phyloP scores from a whole-genome alignment of 257 asterid genomes.

The Fraxinus excelsior region DNA sequence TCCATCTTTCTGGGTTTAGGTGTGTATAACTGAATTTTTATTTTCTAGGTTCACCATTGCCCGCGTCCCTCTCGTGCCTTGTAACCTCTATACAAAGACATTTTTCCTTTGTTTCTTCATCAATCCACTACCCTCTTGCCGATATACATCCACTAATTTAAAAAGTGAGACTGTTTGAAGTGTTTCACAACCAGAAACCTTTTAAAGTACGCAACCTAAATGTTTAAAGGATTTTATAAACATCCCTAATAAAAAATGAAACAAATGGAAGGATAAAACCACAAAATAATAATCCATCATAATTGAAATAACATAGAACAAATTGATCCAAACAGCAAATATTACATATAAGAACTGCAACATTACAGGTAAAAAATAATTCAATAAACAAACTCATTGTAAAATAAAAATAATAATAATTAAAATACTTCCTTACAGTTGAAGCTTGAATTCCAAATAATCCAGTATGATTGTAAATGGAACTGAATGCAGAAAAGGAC shows the following conservation, averaged over 20 bases:
- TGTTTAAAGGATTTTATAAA: slow-evolving; percentile 13
- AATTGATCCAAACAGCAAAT: slow-evolving; percentile 2
- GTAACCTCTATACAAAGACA: background rate
- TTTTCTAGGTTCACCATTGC: background rate
- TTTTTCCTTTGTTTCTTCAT: background rate
- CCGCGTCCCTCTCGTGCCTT: background rate
- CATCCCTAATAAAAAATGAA: slow-evolving; percentile 2
- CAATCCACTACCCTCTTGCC: background rate
- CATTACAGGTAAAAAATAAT: slow-evolving; percentile 6
- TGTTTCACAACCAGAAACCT: background rate
- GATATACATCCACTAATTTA: background rate
- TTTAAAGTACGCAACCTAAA: slow-evolving; percentile 11
- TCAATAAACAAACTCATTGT: background rate
- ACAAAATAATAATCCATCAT: background rate
- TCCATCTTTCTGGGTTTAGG: background rate
- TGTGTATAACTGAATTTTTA: background rate
- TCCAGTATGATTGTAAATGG: slow-evolving; percentile 64
- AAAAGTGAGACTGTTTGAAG: background rate
- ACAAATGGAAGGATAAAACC: background rate
- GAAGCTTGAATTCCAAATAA: slow-evolving; percentile 83
- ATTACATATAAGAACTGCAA: background rate
- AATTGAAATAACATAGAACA: slow-evolving; percentile 13
- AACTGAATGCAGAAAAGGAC: slow-evolving; percentile 72
- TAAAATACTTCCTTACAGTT: slow-evolving; percentile 47
- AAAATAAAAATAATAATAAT: background rate